phyloP scores from a whole-genome alignment of 495 filamentous ascomycete species.

The Corynascus novoguineensis region DNA sequence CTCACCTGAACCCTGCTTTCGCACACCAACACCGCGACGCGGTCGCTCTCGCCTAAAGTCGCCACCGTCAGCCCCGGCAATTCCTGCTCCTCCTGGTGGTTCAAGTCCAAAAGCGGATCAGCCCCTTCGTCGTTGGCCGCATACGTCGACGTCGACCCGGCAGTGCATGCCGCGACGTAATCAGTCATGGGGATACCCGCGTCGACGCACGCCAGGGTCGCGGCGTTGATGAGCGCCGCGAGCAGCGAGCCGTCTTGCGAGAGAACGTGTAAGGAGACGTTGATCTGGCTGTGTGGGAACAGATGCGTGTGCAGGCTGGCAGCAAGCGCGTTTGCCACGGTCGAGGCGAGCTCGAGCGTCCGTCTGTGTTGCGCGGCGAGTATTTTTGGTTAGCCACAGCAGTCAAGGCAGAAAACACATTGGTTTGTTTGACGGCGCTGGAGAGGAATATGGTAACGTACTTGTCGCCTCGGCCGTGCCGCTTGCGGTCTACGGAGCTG shows the following conservation, averaged over 20 bases:
- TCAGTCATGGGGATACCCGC: constrained; percentile 92
- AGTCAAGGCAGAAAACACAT: too few relatives aligned
- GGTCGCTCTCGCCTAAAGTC: constrained; percentile 65
- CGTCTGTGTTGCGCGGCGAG: constrained; percentile 49
- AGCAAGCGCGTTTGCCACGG: constrained; percentile 67
- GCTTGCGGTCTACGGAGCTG: constrained; percentile 77
- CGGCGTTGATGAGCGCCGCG: constrained; percentile 83
- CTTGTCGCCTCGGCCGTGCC: constrained; percentile 69
- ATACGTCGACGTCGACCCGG: constrained; percentile 66
- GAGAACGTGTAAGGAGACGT: constrained; percentile 78
- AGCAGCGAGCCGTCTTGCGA: constrained; percentile 86
- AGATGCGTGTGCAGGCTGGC: constrained; percentile 74
- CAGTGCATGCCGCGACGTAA: constrained; percentile 82
- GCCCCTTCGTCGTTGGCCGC: constrained; percentile 59
- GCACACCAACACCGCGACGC: constrained; percentile 72
- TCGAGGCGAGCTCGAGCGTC: constrained; percentile 71
- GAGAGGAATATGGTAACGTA: constrained; percentile 37
- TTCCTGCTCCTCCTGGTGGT: constrained; percentile 80
- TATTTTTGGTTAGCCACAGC: constrained; percentile 8
- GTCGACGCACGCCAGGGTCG: constrained; percentile 86
- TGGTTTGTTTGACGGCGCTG: too few relatives aligned
- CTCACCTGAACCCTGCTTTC: constrained; percentile 75
- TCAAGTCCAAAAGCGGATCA: constrained; percentile 86
- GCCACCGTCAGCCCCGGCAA: constrained; percentile 83
- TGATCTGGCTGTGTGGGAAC: constrained; percentile 82